Percentiles rank a stretch among this genome's conserved stretches.
Conservation (phyloP, 306 rosid genomes). For the Carpinus fangiana region DNA sequence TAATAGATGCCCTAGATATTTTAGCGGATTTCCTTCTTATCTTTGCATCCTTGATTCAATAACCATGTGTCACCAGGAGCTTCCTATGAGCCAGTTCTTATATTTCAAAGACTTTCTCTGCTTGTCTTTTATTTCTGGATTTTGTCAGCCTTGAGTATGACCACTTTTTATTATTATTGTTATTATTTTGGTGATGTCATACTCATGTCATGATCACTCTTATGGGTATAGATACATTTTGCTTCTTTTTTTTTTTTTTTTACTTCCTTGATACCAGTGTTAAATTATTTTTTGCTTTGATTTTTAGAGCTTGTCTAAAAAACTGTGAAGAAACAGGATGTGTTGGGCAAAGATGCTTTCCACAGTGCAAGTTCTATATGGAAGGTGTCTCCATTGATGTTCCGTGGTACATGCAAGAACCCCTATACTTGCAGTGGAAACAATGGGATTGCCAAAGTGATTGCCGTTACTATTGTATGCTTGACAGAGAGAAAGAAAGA, state of each 20-base stretch:
- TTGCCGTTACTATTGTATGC: slow-evolving; percentile 69
- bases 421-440: slow-evolving; percentile 63
- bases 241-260: neutral
- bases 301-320: slow-evolving; percentile 55
- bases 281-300: neutral
- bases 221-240: neutral
- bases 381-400: slow-evolving; percentile 31
- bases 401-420: slow-evolving; percentile 60
- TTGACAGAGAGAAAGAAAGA: slow-evolving; percentile 64
- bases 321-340: slow-evolving; percentile 73
- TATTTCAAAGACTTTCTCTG: neutral
- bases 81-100: neutral
- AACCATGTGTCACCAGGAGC: neutral
- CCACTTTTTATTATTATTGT: neutral
- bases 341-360: slow-evolving; percentile 54
- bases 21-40: neutral
- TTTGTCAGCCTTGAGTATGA: neutral
- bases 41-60: neutral
- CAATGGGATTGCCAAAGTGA: slow-evolving; percentile 64
- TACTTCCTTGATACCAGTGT: neutral
- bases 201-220: neutral
- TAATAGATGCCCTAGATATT: neutral
- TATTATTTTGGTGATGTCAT: neutral
- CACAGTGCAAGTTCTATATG: slow-evolving; percentile 52
- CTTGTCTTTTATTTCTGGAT: neutral